Conservation (phyloP, 495 filamentous ascomycete genomes). For the Penicillium lagena region DNA sequence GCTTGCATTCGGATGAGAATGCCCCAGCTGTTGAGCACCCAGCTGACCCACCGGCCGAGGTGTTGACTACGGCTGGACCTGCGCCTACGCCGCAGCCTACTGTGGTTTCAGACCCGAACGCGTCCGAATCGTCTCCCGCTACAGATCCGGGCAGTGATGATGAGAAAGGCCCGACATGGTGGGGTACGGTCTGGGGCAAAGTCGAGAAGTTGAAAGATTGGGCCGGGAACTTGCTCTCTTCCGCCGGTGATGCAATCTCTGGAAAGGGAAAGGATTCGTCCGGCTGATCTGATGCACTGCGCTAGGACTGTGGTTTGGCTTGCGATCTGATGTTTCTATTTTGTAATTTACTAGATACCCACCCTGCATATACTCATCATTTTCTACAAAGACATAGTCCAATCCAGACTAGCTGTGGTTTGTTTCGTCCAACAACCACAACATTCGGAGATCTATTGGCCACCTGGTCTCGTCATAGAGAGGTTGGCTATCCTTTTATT, state of each 20-base stretch:
- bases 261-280: too few relatives aligned
- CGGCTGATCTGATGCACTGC: too few relatives aligned
- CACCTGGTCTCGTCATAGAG: too few relatives aligned
- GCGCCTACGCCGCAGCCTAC: background rate
- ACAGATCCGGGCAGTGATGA: conserved; percentile 15
- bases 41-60: conserved; percentile 28
- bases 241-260: conserved; percentile 25
- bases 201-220: conserved; percentile 33
- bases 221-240: conserved; percentile 27
- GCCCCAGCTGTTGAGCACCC: conserved; percentile 26
- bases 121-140: conserved; percentile 10
- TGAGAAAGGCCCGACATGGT: conserved; percentile 26
- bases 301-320: too few relatives aligned
- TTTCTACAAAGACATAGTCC: too few relatives aligned
- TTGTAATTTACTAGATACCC: too few relatives aligned
- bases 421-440: too few relatives aligned
- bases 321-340: too few relatives aligned
- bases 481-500: too few relatives aligned
- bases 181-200: conserved; percentile 26
- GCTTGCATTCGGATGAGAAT: conserved; percentile 54
- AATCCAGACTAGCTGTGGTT: too few relatives aligned
- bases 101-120: background rate
- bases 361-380: too few relatives aligned
- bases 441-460: too few relatives aligned
- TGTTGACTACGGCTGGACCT: conserved; percentile 1